Evolutionary conservation across 164 flowering plant species (phyloP), one percentile per base, ranked within the genome.

Genomic region (Dillenia suffruticosa): DNA sequence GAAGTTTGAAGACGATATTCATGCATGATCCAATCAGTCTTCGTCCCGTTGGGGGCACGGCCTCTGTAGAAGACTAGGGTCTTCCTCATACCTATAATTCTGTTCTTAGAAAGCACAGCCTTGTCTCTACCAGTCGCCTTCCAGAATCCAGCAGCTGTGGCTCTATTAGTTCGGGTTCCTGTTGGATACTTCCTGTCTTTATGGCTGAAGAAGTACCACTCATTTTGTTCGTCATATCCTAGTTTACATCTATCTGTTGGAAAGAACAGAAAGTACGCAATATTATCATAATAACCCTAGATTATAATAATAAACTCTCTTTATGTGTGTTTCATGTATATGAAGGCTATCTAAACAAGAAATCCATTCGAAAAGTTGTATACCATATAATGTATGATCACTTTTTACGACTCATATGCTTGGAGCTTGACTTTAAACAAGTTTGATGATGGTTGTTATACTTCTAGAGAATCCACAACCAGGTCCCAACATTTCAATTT

Each of bases 181-280:
- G 91, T 85, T 12, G 90, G 94, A 59, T 85, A 88, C 71, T 88
- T 88, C 79, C 79, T 79, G 72, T 88, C 95, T 65, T 84, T 88
- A 81, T 88, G 91, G 62, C 90, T 88, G 74, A 88, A 88, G 73
- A 88, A 88, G 80, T 85, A 88, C 90, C 90, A 88, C 57, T 88
- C 91, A 47, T 69, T 88, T 56, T 76, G 84, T 54, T 88, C 89
- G n/a, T 80, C 79, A 47, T 76, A 77, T 10, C 89, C 95, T 44
- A 81, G 73, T 49, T 80, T 84, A 84, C 90, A 86, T 59, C 71
- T 77, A 9, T 74, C 95, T 88, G 76, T 66, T 68, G 2, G 7
- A 40, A 51, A 15, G 5, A 19, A 15, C 22, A 52, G 1, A 15
- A 22, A 52, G 40, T 32, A 32, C 40, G 6, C 40, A 32, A 32